Conservation (phyloP, 176 grass and related monocot genomes). For the Oryza glumipatula region DNA sequence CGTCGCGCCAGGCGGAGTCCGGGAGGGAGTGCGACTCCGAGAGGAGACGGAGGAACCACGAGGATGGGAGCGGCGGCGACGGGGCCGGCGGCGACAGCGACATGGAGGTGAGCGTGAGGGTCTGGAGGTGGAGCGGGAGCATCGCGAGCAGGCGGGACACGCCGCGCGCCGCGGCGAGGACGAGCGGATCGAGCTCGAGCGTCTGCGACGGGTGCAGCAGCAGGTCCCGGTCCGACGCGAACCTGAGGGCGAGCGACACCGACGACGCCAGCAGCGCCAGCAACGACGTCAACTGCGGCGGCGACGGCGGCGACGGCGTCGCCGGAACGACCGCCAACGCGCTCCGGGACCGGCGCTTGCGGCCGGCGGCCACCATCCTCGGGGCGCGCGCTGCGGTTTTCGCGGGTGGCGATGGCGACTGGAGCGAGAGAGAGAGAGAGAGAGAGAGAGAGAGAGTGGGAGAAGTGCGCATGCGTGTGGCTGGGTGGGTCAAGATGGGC, state of each 20-base stretch:
- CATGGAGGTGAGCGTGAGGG: conserved; percentile 61
- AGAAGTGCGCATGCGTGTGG: background rate
- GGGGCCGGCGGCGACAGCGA: conserved; percentile 57
- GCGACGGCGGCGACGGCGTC: background rate
- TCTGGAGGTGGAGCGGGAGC: conserved; percentile 63
- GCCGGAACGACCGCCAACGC: background rate
- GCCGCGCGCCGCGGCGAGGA: conserved; percentile 48
- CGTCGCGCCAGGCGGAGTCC: conserved; percentile 59
- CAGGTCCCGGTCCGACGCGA: conserved; percentile 49
- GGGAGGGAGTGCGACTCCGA: conserved; percentile 40
- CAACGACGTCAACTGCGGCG: conserved; percentile 53
- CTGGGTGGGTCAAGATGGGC: conserved; percentile 22
- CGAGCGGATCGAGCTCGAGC: conserved; percentile 48
- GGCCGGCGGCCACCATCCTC: conserved; percentile 43
- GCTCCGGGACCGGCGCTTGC: background rate
- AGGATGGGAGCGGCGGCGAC: conserved; percentile 47
- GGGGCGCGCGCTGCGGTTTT: background rate
- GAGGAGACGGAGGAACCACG: conserved; percentile 81
- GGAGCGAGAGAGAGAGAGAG: background rate
- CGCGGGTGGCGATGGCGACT: conserved; percentile 42
- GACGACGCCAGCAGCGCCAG: conserved; percentile 56
- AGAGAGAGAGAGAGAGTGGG: background rate
- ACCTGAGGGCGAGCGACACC: conserved; percentile 51
- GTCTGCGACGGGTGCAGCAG: conserved; percentile 43
- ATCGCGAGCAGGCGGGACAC: conserved; percentile 60